These are phyloP conservation scores for Nepenthes alata DNA, from an alignment of 179 eudicot species.

Conservation along the genomic window DNA sequence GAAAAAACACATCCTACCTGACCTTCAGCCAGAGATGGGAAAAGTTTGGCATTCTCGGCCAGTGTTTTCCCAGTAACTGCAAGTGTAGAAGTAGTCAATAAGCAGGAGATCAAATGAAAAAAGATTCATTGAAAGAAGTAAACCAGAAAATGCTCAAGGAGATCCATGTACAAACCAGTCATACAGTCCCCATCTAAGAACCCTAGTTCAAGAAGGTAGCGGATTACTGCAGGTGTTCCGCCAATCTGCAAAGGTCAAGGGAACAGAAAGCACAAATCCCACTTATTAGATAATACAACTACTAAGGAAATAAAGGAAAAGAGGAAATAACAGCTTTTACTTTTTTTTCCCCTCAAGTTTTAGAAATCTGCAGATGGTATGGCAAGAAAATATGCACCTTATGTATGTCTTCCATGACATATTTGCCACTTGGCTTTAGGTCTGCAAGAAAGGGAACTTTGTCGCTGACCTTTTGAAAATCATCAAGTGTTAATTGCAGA, in stretches of 20 bases:
- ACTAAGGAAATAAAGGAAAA: neutral
- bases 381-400: constrained; percentile 41
- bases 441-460: constrained; percentile 89
- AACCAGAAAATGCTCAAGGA: constrained; percentile 4
- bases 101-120: constrained; percentile 1
- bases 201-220: constrained; percentile 70
- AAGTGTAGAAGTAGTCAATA: constrained; percentile 2
- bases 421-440: constrained; percentile 99
- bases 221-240: constrained; percentile 90
- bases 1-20: constrained; percentile 43
- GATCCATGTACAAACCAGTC: constrained; percentile 42
- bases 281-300: neutral
- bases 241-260: constrained; percentile 49
- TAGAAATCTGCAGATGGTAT: neutral
- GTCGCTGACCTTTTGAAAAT: constrained; percentile 94
- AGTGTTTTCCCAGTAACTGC: constrained; percentile 88
- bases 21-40: constrained; percentile 78
- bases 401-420: constrained; percentile 94
- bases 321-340: neutral
- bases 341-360: neutral
- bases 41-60: constrained; percentile 87
- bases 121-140: neutral
- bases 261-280: neutral
- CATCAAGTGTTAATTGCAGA: constrained; percentile 62
- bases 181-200: constrained; percentile 87